Conservation (phyloP, 1,284 basidiomycete genomes). For the Tilletiopsis washingtonensis region DNA sequence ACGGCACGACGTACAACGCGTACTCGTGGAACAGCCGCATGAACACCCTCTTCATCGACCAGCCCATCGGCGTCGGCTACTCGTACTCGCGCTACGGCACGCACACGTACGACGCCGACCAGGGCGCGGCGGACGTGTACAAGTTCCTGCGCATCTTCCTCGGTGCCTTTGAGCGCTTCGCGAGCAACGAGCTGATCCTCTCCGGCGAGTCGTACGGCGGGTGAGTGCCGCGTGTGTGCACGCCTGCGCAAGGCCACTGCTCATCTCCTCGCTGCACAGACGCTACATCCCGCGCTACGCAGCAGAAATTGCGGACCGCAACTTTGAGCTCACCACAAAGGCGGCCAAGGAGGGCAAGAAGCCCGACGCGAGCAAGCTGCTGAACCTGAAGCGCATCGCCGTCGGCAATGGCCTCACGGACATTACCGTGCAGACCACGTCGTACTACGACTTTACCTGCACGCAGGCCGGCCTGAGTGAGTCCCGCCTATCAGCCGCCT, state of each 20-base stretch:
- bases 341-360: constrained; percentile 54
- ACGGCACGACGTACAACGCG: constrained; percentile 59
- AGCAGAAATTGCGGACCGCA: constrained; percentile 69
- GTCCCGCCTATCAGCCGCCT: too few species aligned
- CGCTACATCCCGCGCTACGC: constrained; percentile 78
- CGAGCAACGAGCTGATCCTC: constrained; percentile 35
- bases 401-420: constrained; percentile 62
- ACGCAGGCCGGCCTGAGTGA: constrained; percentile 10
- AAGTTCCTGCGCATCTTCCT: constrained; percentile 48
- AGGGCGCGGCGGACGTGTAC: constrained; percentile 36
- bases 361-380: constrained; percentile 49
- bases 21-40: constrained; percentile 61
- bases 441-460: constrained; percentile 38
- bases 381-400: constrained; percentile 71
- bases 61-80: constrained; percentile 64
- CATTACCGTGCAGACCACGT: constrained; percentile 18
- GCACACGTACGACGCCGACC: constrained; percentile 40
- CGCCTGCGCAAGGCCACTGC: neutral
- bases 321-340: constrained; percentile 52
- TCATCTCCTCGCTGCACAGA: too few species aligned
- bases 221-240: neutral
- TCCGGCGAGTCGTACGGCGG: constrained; percentile 52
- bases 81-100: constrained; percentile 64
- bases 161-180: constrained; percentile 40
- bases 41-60: constrained; percentile 65